Evolutionary conservation across 177 flowering plant genomes (phyloP), one percentile per base, ranked within the genome.

Genomic region (Vitis hybrid): DNA sequence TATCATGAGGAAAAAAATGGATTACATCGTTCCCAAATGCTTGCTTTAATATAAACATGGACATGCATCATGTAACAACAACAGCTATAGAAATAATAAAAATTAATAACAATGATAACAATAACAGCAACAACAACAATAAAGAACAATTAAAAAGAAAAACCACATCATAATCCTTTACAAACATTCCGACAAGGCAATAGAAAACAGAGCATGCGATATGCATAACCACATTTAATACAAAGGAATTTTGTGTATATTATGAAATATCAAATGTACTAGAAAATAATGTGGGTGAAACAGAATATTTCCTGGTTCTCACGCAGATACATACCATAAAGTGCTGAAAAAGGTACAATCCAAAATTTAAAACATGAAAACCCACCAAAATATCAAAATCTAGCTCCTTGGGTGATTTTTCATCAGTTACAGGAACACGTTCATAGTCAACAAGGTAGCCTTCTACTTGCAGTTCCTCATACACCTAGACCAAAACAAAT

Each of bases 371-470:
- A 68, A 58, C 9, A 30, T 15, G 15, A 56, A 63, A 50, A 82
- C 84, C 76, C 66, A 94, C 98, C 93, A 94, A 78, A 69, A 86
- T 82, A 81, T 94, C 98, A 79, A 94, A 92, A 81, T 94, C 98
- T 73, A 76, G 84, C 81, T 94, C 98, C 81, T 92, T 91, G 8
- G 98, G 98, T 30, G 98, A 75, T 76, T 92, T 94, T 74, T 92
- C 98, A 84, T 94, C 98, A 14, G 98, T 94, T 71, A 94, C 78
- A 20, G 98, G 98, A 65, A 94, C 91, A 65, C 98, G 92, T 76
- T 92, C 98, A 82, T 92, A 94, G 74, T 92, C 94, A 73, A 90
- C 94, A 67, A 84, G 85, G 84, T 86, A 92, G 1, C 93, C 88
- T 73, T 90, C 85, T 15, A 67, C 63, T 76, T 89, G 95, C 76